Evolutionary conservation across 164 flowering plant species (phyloP).

Genomic region (Litsea cubeba): DNA sequence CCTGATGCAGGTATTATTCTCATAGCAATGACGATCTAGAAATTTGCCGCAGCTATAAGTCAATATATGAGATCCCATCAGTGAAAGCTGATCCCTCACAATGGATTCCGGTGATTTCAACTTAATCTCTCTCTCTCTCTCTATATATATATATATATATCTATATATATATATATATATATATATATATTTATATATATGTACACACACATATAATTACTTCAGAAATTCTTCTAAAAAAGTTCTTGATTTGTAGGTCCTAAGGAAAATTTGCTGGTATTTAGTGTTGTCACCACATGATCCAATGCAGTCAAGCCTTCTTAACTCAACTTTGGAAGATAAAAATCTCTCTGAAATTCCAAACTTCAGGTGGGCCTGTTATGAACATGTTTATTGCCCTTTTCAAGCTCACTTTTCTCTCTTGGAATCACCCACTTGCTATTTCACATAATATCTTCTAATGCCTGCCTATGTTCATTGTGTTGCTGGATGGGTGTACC

Average conservation of each 20-base stretch:
- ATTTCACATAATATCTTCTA: neutral
- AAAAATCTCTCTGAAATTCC: conserved; percentile 87
- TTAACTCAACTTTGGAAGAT: conserved; percentile 85
- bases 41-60: conserved; percentile 85
- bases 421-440: neutral
- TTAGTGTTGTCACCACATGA: conserved; percentile 82
- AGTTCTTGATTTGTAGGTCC: conserved; percentile 31
- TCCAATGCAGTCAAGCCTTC: conserved; percentile 98
- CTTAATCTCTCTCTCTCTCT: neutral
- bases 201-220: no score
- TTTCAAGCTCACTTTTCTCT: neutral
- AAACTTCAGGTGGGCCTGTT: conserved; percentile 51
- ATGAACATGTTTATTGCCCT: neutral
- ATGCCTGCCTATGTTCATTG: conserved; percentile 5
- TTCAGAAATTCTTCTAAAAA: neutral
- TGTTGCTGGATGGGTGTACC: conserved; percentile 6
- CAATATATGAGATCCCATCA: conserved; percentile 87
- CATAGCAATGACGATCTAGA: conserved; percentile 89
- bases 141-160: no score
- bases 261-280: conserved; percentile 96
- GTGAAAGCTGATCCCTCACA: conserved; percentile 64
- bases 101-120: conserved; percentile 69
- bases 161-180: no score
- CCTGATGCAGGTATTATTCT: conserved; percentile 56
- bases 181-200: no score